Conservation (phyloP, 2,329 filamentous ascomycete species). For the Hypoxylon sp. region DNA sequence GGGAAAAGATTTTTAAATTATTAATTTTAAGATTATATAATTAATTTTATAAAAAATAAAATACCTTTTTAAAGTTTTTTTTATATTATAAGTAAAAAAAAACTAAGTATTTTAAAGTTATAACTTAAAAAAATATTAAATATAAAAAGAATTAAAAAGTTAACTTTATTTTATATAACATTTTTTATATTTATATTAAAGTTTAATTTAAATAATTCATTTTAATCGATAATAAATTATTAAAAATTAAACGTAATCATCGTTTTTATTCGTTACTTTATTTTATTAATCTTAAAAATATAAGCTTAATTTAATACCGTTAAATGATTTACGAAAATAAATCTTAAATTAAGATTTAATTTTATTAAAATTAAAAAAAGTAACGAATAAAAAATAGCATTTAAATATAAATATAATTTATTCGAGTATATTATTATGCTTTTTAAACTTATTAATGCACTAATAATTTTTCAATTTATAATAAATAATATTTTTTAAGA, state of each 20-base stretch:
- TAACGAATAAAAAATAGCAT: conserved; percentile 5
- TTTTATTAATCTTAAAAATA: background rate
- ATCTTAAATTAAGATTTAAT: background rate
- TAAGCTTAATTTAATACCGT: background rate
- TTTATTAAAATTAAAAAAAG: background rate
- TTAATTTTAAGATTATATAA: background rate
- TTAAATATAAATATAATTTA: conserved; percentile 1
- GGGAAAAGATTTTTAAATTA: background rate
- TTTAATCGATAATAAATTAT: background rate
- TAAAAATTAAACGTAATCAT: background rate
- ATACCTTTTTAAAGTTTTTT: background rate
- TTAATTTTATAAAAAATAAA: background rate
- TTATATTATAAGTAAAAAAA: background rate
- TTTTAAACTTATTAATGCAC: background rate
- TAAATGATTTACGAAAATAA: background rate
- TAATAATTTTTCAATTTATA: background rate
- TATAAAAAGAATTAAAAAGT: background rate
- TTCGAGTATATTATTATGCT: background rate
- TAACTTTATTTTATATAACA: background rate
- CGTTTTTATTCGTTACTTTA: background rate
- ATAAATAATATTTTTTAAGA: conserved; percentile 8
- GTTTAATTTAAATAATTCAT: background rate
- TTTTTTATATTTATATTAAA: background rate
- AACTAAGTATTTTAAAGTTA: background rate
- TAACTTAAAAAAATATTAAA: background rate